Percentiles rank a stretch among this genome's conserved stretches.
Evolutionary conservation across 345 rosid species (phyloP).

Genomic region (Laguncularia racemosa): DNA sequence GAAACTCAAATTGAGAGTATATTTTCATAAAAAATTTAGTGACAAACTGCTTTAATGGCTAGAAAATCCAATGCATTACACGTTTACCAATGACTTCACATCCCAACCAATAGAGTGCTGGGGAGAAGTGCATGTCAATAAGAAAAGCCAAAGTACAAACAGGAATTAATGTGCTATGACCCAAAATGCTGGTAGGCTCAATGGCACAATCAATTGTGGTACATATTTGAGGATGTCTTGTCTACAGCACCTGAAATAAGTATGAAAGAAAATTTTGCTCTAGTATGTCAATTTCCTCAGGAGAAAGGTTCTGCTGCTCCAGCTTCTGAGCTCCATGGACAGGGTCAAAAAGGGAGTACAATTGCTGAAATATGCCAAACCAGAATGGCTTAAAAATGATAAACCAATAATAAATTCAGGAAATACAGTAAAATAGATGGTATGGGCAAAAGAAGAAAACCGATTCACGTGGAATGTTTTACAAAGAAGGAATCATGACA

Average conservation of each 20-base stretch:
- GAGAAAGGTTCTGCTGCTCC: conserved; percentile 63
- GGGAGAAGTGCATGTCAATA: too few relatives aligned
- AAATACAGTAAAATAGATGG: background rate
- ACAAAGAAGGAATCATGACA: background rate
- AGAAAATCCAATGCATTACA: too few relatives aligned
- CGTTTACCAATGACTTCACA: too few relatives aligned
- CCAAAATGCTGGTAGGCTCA: too few relatives aligned
- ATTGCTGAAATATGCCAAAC: conserved; percentile 46
- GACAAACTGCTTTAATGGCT: too few relatives aligned
- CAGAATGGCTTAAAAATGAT: conserved; percentile 10
- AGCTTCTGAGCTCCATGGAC: conserved; percentile 64
- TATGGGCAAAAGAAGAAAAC: background rate
- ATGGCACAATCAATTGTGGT: too few relatives aligned
- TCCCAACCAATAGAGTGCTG: too few relatives aligned
- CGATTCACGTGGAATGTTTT: background rate
- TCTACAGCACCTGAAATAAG: conserved; percentile 65
- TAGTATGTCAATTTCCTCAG: conserved; percentile 61
- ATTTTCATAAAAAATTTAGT: too few relatives aligned
- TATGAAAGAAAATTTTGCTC: conserved; percentile 83
- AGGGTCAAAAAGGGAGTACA: conserved; percentile 91
- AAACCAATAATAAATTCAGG: background rate
- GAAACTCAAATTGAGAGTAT: too few relatives aligned
- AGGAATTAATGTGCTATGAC: too few relatives aligned
- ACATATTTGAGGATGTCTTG: background rate
- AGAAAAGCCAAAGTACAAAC: too few relatives aligned